phyloP scores from a whole-genome alignment of 345 rosid genomes.

The Pugionium cornutum region DNA sequence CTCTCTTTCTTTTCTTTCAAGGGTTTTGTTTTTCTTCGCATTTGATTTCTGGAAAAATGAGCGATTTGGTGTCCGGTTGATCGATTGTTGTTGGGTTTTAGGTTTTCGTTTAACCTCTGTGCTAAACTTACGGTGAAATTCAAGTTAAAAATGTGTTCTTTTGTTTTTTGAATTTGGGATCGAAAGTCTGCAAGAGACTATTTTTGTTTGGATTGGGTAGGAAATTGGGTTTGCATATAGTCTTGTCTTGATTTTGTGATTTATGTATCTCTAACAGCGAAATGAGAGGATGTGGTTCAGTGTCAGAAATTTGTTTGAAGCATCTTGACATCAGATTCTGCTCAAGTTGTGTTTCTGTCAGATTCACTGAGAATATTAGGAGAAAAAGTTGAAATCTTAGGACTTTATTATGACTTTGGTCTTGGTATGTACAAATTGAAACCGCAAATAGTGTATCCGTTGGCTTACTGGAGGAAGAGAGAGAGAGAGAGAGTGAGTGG shows the following conservation, averaged over 20 bases:
- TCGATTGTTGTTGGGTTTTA: too few species aligned
- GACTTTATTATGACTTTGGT: conserved; percentile 22
- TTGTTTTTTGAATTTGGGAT: too few species aligned
- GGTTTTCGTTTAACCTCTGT: too few species aligned
- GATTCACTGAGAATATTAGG: conserved; percentile 14
- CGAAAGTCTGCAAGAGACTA: too few species aligned
- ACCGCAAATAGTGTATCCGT: conserved; percentile 4
- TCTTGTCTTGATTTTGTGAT: not conserved
- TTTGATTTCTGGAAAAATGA: too few species aligned
- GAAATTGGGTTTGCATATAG: too few species aligned
- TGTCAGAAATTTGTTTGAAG: conserved; percentile 8
- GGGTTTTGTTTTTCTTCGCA: too few species aligned
- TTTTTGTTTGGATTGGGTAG: too few species aligned
- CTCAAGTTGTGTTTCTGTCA: conserved; percentile 10
- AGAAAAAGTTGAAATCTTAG: not conserved
- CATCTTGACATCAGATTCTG: conserved; percentile 5
- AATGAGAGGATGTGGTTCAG: conserved; percentile 10
- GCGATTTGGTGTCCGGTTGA: too few species aligned
- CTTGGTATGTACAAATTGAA: not conserved
- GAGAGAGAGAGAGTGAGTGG: conserved; percentile 9
- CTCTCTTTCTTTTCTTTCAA: too few species aligned
- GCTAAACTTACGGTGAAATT: too few species aligned
- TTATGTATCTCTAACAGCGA: not conserved
- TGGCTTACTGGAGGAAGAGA: conserved; percentile 6
- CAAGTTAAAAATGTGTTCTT: too few species aligned